Base-by-base conservation (phyloP, 2,329 filamentous ascomycete genomes). In the Verruconis gallopava region DNA sequence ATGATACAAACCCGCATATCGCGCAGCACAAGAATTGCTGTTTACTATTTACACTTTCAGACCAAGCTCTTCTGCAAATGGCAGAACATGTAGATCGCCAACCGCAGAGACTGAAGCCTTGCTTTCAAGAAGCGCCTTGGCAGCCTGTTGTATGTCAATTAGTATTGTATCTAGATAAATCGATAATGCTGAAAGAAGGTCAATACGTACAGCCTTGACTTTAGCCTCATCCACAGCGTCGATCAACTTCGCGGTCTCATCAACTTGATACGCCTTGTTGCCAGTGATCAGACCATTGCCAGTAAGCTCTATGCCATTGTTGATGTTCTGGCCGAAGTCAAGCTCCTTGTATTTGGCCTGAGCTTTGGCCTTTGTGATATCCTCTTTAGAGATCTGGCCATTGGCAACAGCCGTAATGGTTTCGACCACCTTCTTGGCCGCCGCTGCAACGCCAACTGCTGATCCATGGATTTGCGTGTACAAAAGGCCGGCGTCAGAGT, bases 401-500 rank as follows among this genome's bases (percentile, higher is more conserved):
- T 77, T 73, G 12, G 85, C 79, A 51, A 94, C 72, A 63, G 75
- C 76, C 75, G 93, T 85, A 53, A 98, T 69, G 35, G 79, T 75
- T 61, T 88, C 83, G 53, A 88, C 82, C 30, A 84, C 76, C 57
- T 80, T 80, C 61, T 78, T 72, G 43, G 85, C 81, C 45, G 79
- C 83, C 56, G 75, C 72, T 50, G 77, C 75, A 50, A 98, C 77
- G 49, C 81, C 77, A 40, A 69, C 59, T 36, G 85, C 83, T 39
- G 77, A 67, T 44, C 91, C 93, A 44, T 71, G 76, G 53, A 98
- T 72, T 59, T 85, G 79, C 53, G 95, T 77, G 55, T 83, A 76
- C 51, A 98, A 70, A 37, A 98, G 81, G 55, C 91, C 89, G 50
- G 91, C 85, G 58, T 98, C 91, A 13, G 89, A 94, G 76, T 95